Evolutionary conservation across 805 yeast species (phyloP), one percentile per base, ranked within the genome.

Genomic region (Spathaspora boniae): DNA sequence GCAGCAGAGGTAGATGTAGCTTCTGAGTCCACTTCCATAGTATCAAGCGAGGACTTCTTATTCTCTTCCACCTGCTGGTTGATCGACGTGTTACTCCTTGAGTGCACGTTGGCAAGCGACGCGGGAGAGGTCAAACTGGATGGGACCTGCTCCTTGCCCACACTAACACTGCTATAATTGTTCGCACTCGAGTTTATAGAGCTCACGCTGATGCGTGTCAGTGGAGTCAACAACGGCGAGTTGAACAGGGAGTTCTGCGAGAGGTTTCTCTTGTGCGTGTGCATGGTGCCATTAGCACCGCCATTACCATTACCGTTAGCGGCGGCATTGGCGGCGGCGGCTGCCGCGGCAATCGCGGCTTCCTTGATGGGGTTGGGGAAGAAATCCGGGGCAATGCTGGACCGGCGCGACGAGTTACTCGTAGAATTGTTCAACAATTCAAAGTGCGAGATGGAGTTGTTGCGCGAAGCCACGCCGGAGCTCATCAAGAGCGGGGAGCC

Each of bases 321-420:
- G 31, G 58, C 43, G 7, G 68, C 67, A 41, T 60, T 65, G 5
- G 72, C 70, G 52, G 65, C 67, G 33, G 64, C 51, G 38, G 69
- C 74, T 6, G 65, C 71, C 3, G 69, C 71, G 30, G 65, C 45
- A 3, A 70, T 62, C 6, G 72, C 63, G 35, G 72, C 58, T 45
- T 74, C 54, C 17, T 47, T 27, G 5, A 55, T 51, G 8, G 65
- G 54, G 33, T 47, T 51, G 22, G 54, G 50, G 20, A 51, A 50
- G 6, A 58, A 57, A 31, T 43, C 43, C 20, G 48, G 42, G 20
- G 43, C 31, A 19, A 27, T 30, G 22, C 48, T 33, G 15, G 6
- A n/a, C n/a, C 12, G 8, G 23, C 12, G 22, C 17, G n/a, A 18
- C n/a, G n/a, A 18, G 22, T 16, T 33, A 27, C 29, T 27, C 16